Conservation (phyloP, 140 eudicot genomes). For the Anethum foeniculum region DNA sequence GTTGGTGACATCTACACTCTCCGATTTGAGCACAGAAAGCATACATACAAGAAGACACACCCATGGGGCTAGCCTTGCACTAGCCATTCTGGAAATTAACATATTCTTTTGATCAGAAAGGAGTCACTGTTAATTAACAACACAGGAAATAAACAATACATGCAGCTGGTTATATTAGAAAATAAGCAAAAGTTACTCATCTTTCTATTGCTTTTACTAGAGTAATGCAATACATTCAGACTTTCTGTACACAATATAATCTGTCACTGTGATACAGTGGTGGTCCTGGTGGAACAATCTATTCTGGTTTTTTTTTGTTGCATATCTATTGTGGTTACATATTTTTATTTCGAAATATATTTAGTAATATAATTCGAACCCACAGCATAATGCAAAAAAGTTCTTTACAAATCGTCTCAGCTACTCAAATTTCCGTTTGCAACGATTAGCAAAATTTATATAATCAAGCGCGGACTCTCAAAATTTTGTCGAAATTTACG, state of each 20-base stretch:
- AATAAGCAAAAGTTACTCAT: not conserved
- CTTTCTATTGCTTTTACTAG: not conserved
- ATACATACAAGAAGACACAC: not conserved
- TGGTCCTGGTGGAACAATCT: not conserved
- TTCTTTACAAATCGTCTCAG: not conserved
- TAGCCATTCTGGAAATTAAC: slow-evolving; percentile 1
- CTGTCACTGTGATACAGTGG: not conserved
- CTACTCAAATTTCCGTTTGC: not conserved
- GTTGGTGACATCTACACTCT: not conserved
- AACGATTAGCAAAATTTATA: not conserved
- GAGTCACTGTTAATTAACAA: not conserved
- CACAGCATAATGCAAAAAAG: not conserved
- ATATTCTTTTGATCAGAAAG: not conserved
- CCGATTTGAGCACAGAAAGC: not conserved
- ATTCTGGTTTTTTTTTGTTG: too few relatives aligned
- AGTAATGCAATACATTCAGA: not conserved
- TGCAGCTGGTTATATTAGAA: not conserved
- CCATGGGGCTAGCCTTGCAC: not conserved
- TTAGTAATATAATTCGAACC: not conserved
- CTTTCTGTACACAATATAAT: not conserved
- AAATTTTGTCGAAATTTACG: not conserved
- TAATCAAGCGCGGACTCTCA: not conserved
- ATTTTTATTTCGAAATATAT: too few relatives aligned
- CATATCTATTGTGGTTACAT: not conserved
- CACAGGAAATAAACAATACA: not conserved